Percentiles rank a stretch among this genome's conserved stretches.
Conservation (phyloP, 495 filamentous ascomycete species). For the Daldinia vernicosa region DNA sequence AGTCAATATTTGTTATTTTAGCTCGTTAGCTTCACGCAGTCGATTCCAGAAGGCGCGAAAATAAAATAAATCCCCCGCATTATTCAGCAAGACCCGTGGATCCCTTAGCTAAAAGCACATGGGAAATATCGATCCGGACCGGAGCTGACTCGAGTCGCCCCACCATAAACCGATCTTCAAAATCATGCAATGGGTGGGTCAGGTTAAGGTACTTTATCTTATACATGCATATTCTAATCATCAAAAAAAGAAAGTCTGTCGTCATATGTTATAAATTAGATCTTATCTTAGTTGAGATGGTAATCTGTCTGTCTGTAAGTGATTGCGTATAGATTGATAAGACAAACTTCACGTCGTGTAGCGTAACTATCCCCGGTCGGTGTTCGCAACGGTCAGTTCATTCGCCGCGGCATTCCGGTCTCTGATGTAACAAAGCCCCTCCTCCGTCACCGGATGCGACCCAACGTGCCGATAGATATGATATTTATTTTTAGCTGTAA, state of each 20-base stretch:
- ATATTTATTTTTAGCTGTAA: not conserved
- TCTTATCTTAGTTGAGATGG: not conserved
- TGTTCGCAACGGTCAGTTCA: not conserved
- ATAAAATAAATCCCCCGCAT: slow-evolving; percentile 37
- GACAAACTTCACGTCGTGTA: not conserved
- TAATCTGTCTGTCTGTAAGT: not conserved
- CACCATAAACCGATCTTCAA: not conserved
- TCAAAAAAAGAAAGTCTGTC: not conserved
- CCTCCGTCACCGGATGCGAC: slow-evolving; percentile 3
- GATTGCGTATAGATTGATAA: not conserved
- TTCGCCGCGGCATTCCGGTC: not conserved
- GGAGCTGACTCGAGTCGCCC: slow-evolving; percentile 21
- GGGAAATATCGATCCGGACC: slow-evolving; percentile 14
- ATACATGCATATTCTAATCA: slow-evolving; percentile 3
- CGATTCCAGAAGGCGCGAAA: slow-evolving; percentile 25
- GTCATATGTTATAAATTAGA: not conserved
- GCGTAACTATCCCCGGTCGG: too few relatives aligned
- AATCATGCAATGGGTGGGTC: slow-evolving; percentile 1
- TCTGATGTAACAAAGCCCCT: slow-evolving; percentile 10
- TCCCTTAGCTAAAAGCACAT: not conserved
- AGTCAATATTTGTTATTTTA: not conserved
- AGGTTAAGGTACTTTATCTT: not conserved
- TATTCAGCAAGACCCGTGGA: slow-evolving; percentile 40
- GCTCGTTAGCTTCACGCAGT: slow-evolving; percentile 6
- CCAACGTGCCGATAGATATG: not conserved